Percentiles rank a stretch among this genome's conserved stretches.
These are phyloP conservation scores for Apiotrichum gamsii DNA, from an alignment of 1,284 basidiomycete species.

Conservation along the genomic window DNA sequence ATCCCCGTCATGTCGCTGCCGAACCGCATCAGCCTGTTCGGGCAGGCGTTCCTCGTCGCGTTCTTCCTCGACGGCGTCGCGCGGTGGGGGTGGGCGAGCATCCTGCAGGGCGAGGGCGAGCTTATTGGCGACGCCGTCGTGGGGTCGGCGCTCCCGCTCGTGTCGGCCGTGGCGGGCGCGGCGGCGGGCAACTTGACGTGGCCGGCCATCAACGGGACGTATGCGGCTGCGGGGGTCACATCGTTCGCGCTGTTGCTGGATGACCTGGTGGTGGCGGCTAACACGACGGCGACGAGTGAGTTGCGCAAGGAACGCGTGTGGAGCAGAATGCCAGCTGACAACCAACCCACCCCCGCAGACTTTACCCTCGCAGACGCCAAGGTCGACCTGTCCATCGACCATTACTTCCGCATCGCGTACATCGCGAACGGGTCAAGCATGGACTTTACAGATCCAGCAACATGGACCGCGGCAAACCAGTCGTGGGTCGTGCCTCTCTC, in stretches of 20 bases:
- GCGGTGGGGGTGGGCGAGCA: slow-evolving; percentile 41
- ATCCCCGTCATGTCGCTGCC: slow-evolving; percentile 37
- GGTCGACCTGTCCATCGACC: slow-evolving; percentile 15
- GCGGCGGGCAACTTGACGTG: slow-evolving; percentile 16
- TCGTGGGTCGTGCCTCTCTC: slow-evolving; percentile 5
- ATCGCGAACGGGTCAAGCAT: slow-evolving; percentile 24
- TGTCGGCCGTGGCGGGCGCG: slow-evolving; percentile 7
- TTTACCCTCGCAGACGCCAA: slow-evolving; percentile 12
- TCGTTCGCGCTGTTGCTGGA: slow-evolving; percentile 26
- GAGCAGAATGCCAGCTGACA: too few species aligned
- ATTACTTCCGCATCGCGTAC: slow-evolving; percentile 35
- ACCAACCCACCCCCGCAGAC: slow-evolving; percentile 1
- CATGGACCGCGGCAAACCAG: slow-evolving; percentile 8
- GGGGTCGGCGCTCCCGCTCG: slow-evolving; percentile 15
- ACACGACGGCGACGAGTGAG: slow-evolving; percentile 18
- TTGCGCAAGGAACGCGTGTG: neutral
- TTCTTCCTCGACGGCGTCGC: slow-evolving; percentile 42
- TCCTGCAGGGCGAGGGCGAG: slow-evolving; percentile 26
- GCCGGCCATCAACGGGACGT: slow-evolving; percentile 15
- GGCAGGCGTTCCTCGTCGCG: slow-evolving; percentile 37
- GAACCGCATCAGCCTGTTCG: slow-evolving; percentile 34
- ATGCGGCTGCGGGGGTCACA: slow-evolving; percentile 12
- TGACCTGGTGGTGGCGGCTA: slow-evolving; percentile 21
- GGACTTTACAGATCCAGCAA: slow-evolving; percentile 27
- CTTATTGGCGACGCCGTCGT: slow-evolving; percentile 25